These are phyloP conservation scores for Fusarium camptoceras DNA, from an alignment of 2,329 filamentous ascomycete genomes.

Conservation along the genomic window DNA sequence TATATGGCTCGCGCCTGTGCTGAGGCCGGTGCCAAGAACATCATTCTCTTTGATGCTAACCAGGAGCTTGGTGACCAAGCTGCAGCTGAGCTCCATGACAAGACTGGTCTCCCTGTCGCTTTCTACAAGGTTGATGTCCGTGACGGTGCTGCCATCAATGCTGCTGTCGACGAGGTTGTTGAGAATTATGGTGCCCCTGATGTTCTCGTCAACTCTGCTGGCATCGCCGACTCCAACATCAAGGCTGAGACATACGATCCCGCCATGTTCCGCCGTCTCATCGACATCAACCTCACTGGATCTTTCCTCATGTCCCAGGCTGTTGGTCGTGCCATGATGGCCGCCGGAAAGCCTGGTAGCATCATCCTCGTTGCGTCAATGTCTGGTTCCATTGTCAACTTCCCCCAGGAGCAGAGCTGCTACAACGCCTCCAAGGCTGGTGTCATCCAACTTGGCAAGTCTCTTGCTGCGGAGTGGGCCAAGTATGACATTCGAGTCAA, in stretches of 20 bases:
- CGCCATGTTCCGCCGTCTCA: constrained; percentile 80
- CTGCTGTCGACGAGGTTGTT: constrained; percentile 74
- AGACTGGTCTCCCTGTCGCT: constrained; percentile 77
- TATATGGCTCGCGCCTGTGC: constrained; percentile 82
- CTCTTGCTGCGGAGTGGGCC: constrained; percentile 86
- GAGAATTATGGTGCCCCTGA: constrained; percentile 76
- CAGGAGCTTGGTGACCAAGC: constrained; percentile 78
- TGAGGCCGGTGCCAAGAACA: constrained; percentile 78
- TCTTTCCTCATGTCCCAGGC: constrained; percentile 82
- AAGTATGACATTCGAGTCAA: constrained; percentile 85
- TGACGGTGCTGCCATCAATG: constrained; percentile 75
- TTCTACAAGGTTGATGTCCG: constrained; percentile 86
- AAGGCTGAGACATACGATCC: constrained; percentile 82
- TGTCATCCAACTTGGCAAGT: constrained; percentile 82
- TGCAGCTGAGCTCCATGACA: constrained; percentile 75
- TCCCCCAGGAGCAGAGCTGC: constrained; percentile 83
- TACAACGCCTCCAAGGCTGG: constrained; percentile 89
- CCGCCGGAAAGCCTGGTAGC: constrained; percentile 75
- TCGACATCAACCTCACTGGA: constrained; percentile 86
- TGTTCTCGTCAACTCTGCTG: constrained; percentile 82
- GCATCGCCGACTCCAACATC: constrained; percentile 87
- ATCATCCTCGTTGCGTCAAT: constrained; percentile 84
- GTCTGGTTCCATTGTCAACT: constrained; percentile 88
- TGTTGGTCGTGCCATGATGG: constrained; percentile 79
- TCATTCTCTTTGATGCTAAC: constrained; percentile 82